Conservation (phyloP, 495 filamentous ascomycete species). For the Penicillium atrosanguineum region DNA sequence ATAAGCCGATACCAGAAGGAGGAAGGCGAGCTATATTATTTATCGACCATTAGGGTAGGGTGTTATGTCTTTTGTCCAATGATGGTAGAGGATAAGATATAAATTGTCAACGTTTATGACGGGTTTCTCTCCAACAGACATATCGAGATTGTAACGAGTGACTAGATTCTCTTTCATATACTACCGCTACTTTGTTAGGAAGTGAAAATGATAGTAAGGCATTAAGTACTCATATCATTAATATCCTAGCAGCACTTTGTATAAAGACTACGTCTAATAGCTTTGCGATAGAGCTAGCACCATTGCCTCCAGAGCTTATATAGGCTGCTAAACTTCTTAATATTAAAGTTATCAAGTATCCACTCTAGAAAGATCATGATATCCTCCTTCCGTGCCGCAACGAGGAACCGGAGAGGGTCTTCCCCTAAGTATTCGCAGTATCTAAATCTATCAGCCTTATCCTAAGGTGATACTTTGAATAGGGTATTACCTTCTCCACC, state of each 20-base stretch:
- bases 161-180: constrained; percentile 14
- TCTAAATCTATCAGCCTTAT: background rate
- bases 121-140: constrained; percentile 11
- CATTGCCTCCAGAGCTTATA: constrained; percentile 8
- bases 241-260: constrained; percentile 7
- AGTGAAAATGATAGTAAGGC: background rate
- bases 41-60: constrained; percentile 12
- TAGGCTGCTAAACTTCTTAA: constrained; percentile 9
- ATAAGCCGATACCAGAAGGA: constrained; percentile 13
- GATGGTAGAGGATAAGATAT: constrained; percentile 12
- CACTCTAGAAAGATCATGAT: constrained; percentile 7
- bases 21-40: constrained; percentile 12
- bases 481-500: constrained; percentile 1
- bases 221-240: constrained; percentile 6
- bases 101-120: constrained; percentile 17
- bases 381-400: constrained; percentile 3
- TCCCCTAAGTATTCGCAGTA: constrained; percentile 6
- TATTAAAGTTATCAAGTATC: constrained; percentile 8
- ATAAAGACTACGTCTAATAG: constrained; percentile 9
- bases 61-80: constrained; percentile 10
- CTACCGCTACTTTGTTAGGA: constrained; percentile 2
- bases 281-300: constrained; percentile 15
- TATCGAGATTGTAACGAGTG: constrained; percentile 11
- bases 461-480: background rate
- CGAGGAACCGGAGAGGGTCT: constrained; percentile 7